phyloP scores from a whole-genome alignment of 1,284 basidiomycete species.

The Tilletia walkeri region DNA sequence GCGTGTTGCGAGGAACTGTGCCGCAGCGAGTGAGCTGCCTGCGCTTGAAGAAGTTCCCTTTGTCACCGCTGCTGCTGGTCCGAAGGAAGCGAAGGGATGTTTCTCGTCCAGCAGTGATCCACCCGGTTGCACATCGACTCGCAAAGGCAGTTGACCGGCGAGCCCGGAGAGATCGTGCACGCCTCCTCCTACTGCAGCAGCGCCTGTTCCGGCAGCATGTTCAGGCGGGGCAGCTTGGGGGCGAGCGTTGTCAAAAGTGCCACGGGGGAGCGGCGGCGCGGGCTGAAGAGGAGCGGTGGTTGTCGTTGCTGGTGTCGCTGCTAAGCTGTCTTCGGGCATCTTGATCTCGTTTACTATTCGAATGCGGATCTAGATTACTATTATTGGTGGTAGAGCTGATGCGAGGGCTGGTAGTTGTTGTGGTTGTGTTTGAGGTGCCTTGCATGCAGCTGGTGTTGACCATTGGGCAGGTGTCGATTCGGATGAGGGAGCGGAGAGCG shows the following conservation, averaged over 20 bases:
- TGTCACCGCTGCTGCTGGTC: no score
- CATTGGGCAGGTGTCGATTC: not conserved
- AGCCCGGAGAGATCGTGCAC: no score
- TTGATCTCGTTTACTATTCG: not conserved
- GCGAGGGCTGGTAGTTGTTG: not conserved
- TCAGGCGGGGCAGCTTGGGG: not conserved
- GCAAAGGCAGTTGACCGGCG: no score
- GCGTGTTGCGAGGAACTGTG: constrained; percentile 4
- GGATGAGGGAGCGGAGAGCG: not conserved
- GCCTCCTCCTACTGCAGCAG: no score
- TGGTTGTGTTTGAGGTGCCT: not conserved
- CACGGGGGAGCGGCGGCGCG: constrained; percentile 8
- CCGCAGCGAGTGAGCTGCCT: not conserved
- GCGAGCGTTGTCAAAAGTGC: constrained; percentile 11
- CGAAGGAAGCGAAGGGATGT: no score
- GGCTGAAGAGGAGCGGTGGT: constrained; percentile 1
- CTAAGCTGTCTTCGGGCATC: constrained; percentile 10
- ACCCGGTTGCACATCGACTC: no score
- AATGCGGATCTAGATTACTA: not conserved
- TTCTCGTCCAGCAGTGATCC: no score
- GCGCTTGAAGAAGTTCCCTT: no score
- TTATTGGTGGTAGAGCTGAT: not conserved
- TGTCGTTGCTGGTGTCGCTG: not conserved
- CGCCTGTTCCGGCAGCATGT: no score
- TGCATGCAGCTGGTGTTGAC: constrained; percentile 2